These are phyloP conservation scores for Candida xyloterini DNA, from an alignment of 805 yeast species.

Conservation along the genomic window DNA sequence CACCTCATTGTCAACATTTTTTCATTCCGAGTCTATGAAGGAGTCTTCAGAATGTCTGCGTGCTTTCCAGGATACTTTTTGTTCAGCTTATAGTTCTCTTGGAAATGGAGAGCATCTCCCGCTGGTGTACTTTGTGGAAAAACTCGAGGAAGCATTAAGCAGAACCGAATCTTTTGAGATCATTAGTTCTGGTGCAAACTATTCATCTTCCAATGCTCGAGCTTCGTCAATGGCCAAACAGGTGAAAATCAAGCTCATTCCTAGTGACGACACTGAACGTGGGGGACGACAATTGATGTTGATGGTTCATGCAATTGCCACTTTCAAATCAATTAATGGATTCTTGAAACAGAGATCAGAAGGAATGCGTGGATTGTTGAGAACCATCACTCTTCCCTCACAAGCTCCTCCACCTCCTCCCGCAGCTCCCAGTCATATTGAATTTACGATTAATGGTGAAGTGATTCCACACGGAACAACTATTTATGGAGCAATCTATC, in stretches of 20 bases:
- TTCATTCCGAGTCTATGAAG: conserved; percentile 29
- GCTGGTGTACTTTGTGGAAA: conserved; percentile 46
- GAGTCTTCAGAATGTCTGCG: conserved; percentile 33
- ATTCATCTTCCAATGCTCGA: conserved; percentile 28
- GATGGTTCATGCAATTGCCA: conserved; percentile 59
- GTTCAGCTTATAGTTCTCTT: conserved; percentile 30
- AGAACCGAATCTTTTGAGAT: conserved; percentile 74
- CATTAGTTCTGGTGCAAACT: conserved; percentile 41
- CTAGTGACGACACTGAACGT: conserved; percentile 33
- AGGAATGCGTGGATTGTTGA: conserved; percentile 28
- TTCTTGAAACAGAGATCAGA: conserved; percentile 43
- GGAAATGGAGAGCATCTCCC: conserved; percentile 34
- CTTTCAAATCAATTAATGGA: conserved; percentile 49
- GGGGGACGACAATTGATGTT: conserved; percentile 34
- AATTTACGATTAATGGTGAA: conserved; percentile 57
- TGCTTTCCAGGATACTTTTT: conserved; percentile 45
- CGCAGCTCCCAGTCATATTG: conserved; percentile 39
- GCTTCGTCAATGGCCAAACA: conserved; percentile 70
- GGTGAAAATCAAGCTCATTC: conserved; percentile 52
- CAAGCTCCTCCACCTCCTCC: conserved; percentile 10
- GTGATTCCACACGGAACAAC: conserved; percentile 64
- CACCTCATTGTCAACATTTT: conserved; percentile 37
- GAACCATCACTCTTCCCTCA: conserved; percentile 20
- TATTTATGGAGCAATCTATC: conserved; percentile 70
- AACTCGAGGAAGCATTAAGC: conserved; percentile 70